phyloP scores from a whole-genome alignment of 768 basidiomycete genomes.

The Suillus tomentosus region DNA sequence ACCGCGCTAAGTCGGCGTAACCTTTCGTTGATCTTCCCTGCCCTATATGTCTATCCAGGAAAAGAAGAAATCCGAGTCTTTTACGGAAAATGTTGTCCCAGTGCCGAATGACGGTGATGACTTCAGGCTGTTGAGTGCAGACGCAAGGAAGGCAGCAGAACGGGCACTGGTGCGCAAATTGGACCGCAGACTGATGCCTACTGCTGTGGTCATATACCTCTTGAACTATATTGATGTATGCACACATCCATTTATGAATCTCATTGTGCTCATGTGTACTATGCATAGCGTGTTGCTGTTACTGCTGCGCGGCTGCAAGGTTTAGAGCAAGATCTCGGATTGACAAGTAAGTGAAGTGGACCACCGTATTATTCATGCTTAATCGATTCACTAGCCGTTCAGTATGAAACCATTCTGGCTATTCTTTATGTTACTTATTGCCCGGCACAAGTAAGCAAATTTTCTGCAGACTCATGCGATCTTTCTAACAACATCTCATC shows the following conservation, averaged over 20 bases:
- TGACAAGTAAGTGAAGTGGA: conserved; percentile 27
- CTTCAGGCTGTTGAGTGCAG: conserved; percentile 15
- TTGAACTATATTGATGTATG: conserved; percentile 32
- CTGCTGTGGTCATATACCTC: conserved; percentile 24
- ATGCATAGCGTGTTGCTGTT: conserved; percentile 38
- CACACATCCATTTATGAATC: not conserved
- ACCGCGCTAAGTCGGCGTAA: not conserved
- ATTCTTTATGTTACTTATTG: conserved; percentile 60
- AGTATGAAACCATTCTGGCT: conserved; percentile 55
- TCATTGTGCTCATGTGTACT: not conserved
- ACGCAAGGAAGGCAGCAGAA: conserved; percentile 22
- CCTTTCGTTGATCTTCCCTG: not conserved
- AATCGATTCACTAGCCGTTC: conserved; percentile 39
- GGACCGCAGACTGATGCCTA: conserved; percentile 32
- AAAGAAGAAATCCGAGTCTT: conserved; percentile 16
- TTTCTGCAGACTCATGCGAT: not conserved
- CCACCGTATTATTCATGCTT: not conserved
- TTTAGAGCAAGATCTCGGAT: conserved; percentile 39
- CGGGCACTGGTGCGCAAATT: conserved; percentile 28
- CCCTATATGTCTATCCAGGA: conserved; percentile 15
- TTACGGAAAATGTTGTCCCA: conserved; percentile 13
- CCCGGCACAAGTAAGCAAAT: conserved; percentile 41
- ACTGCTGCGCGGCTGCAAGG: conserved; percentile 43
- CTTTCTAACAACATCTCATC: not conserved
- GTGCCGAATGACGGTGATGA: conserved; percentile 12